Evolutionary conservation across 768 basidiomycete species (phyloP).

Genomic region (Infundibulicybe gibba): DNA sequence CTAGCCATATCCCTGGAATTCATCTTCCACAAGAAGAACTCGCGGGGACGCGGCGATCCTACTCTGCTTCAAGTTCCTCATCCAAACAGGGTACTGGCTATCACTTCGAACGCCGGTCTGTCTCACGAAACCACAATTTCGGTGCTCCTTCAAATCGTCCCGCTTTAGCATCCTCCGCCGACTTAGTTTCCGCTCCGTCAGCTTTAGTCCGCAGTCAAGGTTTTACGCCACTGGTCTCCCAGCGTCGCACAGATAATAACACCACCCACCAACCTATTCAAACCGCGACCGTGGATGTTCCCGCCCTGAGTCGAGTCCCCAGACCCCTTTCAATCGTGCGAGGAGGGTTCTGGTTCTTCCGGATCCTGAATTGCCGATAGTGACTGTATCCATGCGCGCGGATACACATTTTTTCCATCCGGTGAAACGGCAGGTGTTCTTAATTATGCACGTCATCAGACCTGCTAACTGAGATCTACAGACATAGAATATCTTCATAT

Average conservation of each 20-base stretch:
- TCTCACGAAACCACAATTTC: neutral
- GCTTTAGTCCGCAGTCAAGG: neutral
- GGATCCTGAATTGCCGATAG: slow-evolving; percentile 26
- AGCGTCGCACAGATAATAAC: neutral
- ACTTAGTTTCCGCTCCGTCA: neutral
- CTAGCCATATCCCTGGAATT: too few species aligned
- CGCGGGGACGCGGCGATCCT: too few species aligned
- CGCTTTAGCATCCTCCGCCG: neutral
- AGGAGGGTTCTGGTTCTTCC: slow-evolving; percentile 22
- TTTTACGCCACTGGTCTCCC: neutral
- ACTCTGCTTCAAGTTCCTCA: too few species aligned
- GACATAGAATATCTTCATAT: slow-evolving; percentile 28
- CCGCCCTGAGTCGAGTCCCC: neutral
- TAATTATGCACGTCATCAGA: slow-evolving; percentile 5
- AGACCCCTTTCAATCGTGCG: slow-evolving; percentile 18
- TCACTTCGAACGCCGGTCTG: too few species aligned
- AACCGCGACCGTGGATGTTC: neutral
- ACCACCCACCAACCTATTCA: neutral
- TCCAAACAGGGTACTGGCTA: too few species aligned
- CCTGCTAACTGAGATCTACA: slow-evolving; percentile 14
- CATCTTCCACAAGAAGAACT: too few species aligned
- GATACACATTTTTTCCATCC: slow-evolving; percentile 41
- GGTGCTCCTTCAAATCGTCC: neutral
- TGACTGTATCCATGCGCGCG: slow-evolving; percentile 42
- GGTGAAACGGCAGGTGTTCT: slow-evolving; percentile 19